Conservation (phyloP, 1,284 basidiomycete genomes). For the Papiliotrema terrestris region DNA sequence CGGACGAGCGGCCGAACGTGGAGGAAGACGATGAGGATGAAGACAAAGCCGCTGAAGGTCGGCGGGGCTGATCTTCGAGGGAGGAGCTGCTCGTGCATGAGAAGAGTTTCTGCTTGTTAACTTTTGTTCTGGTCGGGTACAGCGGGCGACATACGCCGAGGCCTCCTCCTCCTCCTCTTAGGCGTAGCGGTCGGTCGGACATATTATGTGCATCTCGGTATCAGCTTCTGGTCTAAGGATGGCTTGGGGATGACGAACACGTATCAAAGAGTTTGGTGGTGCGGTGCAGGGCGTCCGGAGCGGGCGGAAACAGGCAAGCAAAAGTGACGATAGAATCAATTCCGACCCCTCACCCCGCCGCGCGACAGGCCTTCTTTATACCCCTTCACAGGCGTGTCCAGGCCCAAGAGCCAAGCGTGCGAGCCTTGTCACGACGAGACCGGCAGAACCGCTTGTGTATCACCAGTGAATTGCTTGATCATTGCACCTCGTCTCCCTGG, state of each 20-base stretch:
- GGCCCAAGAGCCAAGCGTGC: no score
- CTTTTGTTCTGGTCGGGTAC: background rate
- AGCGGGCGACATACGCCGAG: background rate
- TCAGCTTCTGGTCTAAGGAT: background rate
- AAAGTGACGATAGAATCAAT: no score
- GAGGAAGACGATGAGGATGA: background rate
- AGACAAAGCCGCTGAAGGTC: background rate
- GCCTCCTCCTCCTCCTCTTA: background rate
- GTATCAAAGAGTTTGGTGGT: no score
- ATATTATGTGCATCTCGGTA: background rate
- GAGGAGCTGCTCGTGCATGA: conserved; percentile 1
- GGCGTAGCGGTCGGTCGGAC: background rate
- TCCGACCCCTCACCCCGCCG: no score
- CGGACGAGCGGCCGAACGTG: background rate
- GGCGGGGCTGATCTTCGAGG: background rate
- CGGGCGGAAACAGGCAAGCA: no score
- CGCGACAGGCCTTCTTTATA: no score
- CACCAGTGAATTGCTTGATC: no score
- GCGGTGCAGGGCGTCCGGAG: no score
- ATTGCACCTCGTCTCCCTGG: no score
- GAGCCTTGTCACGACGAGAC: no score
- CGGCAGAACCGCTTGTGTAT: no score
- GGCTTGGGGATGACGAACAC: background rate
- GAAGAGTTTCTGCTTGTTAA: background rate
- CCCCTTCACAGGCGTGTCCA: no score